Evolutionary conservation across 192 early-diverging fungal genomes (phyloP), one percentile per base, ranked within the genome.

Genomic region (Pecoramyces ruminantium): DNA sequence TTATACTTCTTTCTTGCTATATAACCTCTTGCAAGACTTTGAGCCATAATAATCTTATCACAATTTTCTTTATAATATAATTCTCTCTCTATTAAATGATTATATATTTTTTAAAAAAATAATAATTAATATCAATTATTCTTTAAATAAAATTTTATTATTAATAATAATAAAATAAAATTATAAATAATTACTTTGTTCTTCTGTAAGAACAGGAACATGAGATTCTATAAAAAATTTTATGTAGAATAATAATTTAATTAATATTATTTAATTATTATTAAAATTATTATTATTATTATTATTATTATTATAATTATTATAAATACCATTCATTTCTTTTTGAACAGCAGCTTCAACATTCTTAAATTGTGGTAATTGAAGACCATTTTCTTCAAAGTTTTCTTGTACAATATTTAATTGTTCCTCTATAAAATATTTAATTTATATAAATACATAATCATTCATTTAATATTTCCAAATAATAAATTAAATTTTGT

Each of bases 1-100:
- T 78, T n/a, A 30, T 84, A 86, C 13, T 29, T 29, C 78, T 84
- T 86, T 28, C 86, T 86, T 13, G 79, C 83, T 16, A 81, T 79
- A 79, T 84, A 67, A 67, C 51, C 51, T n/a, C 51, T 67, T 4
- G 25, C 51, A 67, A n/a, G 0, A 67, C 51, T 67, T 67, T 67
- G 51, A 27, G 11, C 51, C 17, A 1, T 21, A n/a, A 67, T n/a
- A 67, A 67, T 67, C 9, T n/a, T 67, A 9, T 67, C 51, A n/a
- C 4, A 0, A 27, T 67, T 67, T 67, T 67, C 51, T n/a, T 5
- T 67, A 27, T 67, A 67, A 67, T 67, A 67, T 9, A 67, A 27
- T 11, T 67, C 25, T 67, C 51, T 67, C 25, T 67, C 51, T 67
- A 21, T 51, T 51, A 21, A 34, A 34, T 34, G 3, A 6, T 34